Conservation (phyloP, 176 grass and related monocot genomes). For the Aegilops umbellulata region DNA sequence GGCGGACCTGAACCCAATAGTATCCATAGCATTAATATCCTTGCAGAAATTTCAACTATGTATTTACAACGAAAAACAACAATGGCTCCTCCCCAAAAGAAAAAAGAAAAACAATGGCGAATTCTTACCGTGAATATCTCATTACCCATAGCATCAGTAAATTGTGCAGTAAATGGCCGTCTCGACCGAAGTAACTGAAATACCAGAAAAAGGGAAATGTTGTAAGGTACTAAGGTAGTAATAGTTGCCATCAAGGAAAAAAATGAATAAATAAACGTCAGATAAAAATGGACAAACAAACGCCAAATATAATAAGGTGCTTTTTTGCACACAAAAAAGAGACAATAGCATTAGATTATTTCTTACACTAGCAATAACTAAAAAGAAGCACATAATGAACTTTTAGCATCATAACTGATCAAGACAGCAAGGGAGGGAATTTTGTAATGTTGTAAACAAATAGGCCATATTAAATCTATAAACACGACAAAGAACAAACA, state of each 20-base stretch:
- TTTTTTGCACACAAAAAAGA: not conserved
- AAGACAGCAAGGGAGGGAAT: not conserved
- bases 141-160: constrained; percentile 73
- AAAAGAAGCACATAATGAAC: not conserved
- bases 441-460: not conserved
- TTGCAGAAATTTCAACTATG: not conserved
- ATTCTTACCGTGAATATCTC: constrained; percentile 83
- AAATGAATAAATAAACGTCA: not conserved
- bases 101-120: not conserved
- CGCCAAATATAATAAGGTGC: not conserved
- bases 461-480: not conserved
- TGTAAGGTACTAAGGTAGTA: constrained; percentile 14
- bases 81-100: not conserved
- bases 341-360: not conserved
- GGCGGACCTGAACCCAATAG: constrained; percentile 66
- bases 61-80: constrained; percentile 20
- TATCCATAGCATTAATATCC: not conserved
- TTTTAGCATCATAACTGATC: constrained; percentile 7
- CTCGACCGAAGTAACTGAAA: constrained; percentile 83
- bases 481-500: not conserved
- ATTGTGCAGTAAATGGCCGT: constrained; percentile 84
- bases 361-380: not conserved
- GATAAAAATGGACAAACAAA: not conserved
- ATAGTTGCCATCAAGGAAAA: constrained; percentile 20
- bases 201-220: constrained; percentile 24